These are phyloP conservation scores for Didymella arachidicola DNA, from an alignment of 2,329 filamentous ascomycete genomes.

Conservation along the genomic window DNA sequence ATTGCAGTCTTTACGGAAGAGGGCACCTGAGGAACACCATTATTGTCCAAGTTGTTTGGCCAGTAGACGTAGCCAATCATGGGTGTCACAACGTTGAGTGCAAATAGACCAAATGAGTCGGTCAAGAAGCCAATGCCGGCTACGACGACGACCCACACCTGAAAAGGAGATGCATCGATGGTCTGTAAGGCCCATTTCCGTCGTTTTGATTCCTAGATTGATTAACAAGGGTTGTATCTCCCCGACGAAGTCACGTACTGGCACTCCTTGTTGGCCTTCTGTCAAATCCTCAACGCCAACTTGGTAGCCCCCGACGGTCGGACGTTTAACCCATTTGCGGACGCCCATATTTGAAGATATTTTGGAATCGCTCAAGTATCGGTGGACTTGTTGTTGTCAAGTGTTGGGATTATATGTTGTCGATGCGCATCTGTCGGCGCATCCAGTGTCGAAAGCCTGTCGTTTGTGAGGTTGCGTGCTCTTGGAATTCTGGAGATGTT, in stretches of 20 bases:
- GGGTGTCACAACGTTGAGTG: slow-evolving; percentile 52
- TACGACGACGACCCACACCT: slow-evolving; percentile 50
- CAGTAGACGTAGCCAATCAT: slow-evolving; percentile 53
- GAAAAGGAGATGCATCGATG: slow-evolving; percentile 46
- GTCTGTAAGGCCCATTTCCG: slow-evolving; percentile 46
- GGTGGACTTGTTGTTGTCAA: not conserved
- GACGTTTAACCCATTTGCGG: slow-evolving; percentile 43
- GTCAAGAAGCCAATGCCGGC: slow-evolving; percentile 53
- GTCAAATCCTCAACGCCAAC: slow-evolving; percentile 45
- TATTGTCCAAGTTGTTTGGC: slow-evolving; percentile 30
- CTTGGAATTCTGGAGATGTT: not conserved
- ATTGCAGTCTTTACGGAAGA: slow-evolving; percentile 48
- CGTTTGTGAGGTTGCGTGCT: not conserved
- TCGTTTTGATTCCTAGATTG: slow-evolving; percentile 34
- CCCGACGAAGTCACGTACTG: slow-evolving; percentile 26
- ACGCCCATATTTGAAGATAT: slow-evolving; percentile 31
- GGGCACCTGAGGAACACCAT: slow-evolving; percentile 36
- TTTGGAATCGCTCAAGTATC: not conserved
- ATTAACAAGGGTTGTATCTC: slow-evolving; percentile 9
- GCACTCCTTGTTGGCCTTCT: slow-evolving; percentile 42
- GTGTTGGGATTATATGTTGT: not conserved
- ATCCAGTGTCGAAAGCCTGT: not conserved
- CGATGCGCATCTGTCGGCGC: not conserved
- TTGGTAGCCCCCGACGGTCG: slow-evolving; percentile 34
- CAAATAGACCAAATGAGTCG: slow-evolving; percentile 52